Conservation (phyloP, 495 filamentous ascomycete species). For the Parathielavia hyrcaniae region DNA sequence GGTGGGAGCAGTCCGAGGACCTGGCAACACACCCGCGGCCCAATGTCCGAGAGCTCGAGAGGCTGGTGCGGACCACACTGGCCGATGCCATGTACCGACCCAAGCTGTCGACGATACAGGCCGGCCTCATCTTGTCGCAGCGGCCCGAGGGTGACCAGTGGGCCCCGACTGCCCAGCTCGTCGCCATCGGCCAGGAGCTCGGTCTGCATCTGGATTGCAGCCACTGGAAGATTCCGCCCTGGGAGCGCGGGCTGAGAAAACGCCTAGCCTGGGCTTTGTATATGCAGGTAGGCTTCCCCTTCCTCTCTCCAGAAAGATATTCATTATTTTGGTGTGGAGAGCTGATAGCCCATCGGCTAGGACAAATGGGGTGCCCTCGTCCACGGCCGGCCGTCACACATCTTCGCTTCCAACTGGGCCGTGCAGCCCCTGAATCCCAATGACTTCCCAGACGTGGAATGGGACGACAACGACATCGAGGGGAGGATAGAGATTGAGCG, state of each 20-base stretch:
- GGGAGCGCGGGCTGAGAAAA: conserved; percentile 79
- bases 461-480: conserved; percentile 50
- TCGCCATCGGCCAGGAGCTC: conserved; percentile 74
- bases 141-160: conserved; percentile 80
- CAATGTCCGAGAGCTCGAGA: conserved; percentile 69
- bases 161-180: conserved; percentile 77
- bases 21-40: conserved; percentile 60
- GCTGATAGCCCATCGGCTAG: conserved; percentile 36
- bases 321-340: too few relatives aligned
- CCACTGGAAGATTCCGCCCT: conserved; percentile 78
- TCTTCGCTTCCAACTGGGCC: conserved; percentile 75
- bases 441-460: conserved; percentile 65
- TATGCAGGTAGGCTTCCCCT: conserved; percentile 42
- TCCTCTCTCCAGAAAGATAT: too few relatives aligned
- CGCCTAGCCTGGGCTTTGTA: conserved; percentile 86
- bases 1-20: conserved; percentile 69
- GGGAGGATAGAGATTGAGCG: conserved; percentile 60
- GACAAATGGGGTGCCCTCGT: conserved; percentile 91
- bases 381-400: conserved; percentile 78
- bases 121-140: conserved; percentile 81
- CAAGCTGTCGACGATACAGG: conserved; percentile 90
- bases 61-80: conserved; percentile 64
- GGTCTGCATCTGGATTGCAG: conserved; percentile 83
- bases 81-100: conserved; percentile 73
- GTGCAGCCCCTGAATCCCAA: conserved; percentile 59